Conservation (phyloP, 108 stramenopile genomes). For the Conticribra guillardii region DNA sequence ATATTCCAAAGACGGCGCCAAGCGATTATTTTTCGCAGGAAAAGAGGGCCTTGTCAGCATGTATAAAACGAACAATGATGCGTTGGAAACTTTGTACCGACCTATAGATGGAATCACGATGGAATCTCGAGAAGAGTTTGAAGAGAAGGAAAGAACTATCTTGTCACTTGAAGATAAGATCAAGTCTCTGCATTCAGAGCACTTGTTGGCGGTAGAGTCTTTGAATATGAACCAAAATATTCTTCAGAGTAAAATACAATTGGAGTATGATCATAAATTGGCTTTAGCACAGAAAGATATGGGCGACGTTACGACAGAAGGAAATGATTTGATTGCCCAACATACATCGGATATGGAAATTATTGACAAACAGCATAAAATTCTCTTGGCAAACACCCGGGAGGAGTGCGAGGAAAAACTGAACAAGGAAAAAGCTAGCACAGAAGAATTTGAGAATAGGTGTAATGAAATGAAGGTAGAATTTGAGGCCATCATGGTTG, state of each 20-base stretch:
- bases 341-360: background rate
- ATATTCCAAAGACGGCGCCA: background rate
- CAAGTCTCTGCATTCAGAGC: background rate
- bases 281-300: background rate
- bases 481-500: background rate
- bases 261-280: background rate
- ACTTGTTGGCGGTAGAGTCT: background rate
- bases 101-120: conserved; percentile 6
- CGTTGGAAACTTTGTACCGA: background rate
- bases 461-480: background rate
- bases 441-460: background rate
- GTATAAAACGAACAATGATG: background rate
- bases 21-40: background rate
- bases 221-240: background rate
- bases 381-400: background rate
- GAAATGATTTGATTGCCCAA: background rate
- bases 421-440: background rate
- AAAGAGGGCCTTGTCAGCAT: background rate
- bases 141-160: background rate
- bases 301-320: background rate
- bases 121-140: conserved; percentile 7
- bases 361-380: background rate
- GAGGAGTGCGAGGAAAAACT: background rate
- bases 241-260: background rate
- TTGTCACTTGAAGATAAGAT: background rate